Conservation (phyloP, 345 rosid genomes). For the Salix caprea region DNA sequence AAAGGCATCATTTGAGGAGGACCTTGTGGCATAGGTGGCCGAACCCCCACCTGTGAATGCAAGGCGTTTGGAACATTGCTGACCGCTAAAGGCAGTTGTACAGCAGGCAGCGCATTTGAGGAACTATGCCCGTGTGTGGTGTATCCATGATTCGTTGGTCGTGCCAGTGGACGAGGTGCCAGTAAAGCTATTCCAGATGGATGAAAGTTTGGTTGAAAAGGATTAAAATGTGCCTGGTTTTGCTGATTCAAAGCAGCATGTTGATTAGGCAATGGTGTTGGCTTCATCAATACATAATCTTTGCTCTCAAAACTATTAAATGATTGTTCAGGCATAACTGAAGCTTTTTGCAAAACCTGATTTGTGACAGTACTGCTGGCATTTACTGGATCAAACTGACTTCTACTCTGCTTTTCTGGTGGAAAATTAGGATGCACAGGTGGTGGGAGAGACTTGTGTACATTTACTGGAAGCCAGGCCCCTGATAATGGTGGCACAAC, state of each 20-base stretch:
- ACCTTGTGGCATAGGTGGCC: conserved; percentile 62
- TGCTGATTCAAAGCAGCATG: conserved; percentile 44
- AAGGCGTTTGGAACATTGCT: conserved; percentile 37
- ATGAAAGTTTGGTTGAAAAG: conserved; percentile 39
- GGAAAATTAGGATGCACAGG: conserved; percentile 41
- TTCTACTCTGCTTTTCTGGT: conserved; percentile 35
- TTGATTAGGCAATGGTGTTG: conserved; percentile 37
- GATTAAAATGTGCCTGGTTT: conserved; percentile 38
- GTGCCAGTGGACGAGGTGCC: conserved; percentile 43
- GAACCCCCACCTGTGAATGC: conserved; percentile 35
- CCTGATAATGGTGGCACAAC: conserved; percentile 31
- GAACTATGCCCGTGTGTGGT: conserved; percentile 40
- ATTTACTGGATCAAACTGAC: conserved; percentile 43
- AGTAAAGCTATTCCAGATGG: conserved; percentile 37
- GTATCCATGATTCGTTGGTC: conserved; percentile 45
- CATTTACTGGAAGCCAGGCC: conserved; percentile 54
- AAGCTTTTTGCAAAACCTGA: conserved; percentile 43
- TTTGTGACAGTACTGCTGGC: conserved; percentile 36
- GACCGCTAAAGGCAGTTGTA: conserved; percentile 40
- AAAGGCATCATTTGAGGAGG: conserved; percentile 44
- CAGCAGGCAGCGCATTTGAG: conserved; percentile 27
- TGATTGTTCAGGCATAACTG: conserved; percentile 48
- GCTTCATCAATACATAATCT: conserved; percentile 31
- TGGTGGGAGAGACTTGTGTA: conserved; percentile 48
- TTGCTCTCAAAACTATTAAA: conserved; percentile 38